A percentile compares a stretch with the other conserved stretches of the same genome.
These are phyloP conservation scores for Physaria fendleri DNA, from an alignment of 345 rosid genomes.

Conservation along the genomic window DNA sequence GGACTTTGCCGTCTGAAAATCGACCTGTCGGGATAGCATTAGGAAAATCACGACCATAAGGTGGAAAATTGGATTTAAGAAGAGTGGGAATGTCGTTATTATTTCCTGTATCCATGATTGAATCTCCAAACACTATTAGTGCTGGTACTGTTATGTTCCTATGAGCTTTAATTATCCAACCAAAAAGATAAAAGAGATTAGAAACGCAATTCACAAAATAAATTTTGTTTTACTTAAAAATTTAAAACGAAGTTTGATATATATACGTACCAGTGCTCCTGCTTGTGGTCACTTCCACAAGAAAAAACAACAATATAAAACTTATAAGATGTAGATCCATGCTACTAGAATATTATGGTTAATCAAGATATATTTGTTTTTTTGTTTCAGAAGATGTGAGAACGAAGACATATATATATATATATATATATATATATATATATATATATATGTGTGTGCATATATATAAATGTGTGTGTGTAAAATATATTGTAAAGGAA, in stretches of 20 bases:
- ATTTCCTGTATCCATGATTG: slow-evolving; percentile 28
- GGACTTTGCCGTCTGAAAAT: slow-evolving; percentile 26
- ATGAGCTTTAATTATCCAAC: not conserved
- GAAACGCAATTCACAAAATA: not conserved
- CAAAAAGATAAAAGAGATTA: not conserved
- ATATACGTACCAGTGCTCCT: slow-evolving; percentile 14
- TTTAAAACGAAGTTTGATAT: not conserved
- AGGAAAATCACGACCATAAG: slow-evolving; percentile 21
- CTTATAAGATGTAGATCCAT: slow-evolving; percentile 5
- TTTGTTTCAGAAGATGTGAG: slow-evolving; percentile 5
- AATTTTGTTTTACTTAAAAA: not conserved
- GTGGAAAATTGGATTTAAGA: slow-evolving; percentile 8
- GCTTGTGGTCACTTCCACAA: not conserved
- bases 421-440: not conserved
- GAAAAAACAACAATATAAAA: not conserved
- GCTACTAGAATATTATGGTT: not conserved
- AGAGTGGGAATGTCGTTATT: slow-evolving; percentile 21
- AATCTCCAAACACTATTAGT: slow-evolving; percentile 29
- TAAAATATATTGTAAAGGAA: not conserved
- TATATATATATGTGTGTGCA: too few relatives aligned
- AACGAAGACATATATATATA: not conserved
- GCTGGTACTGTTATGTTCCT: slow-evolving; percentile 12
- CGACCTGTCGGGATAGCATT: slow-evolving; percentile 17
- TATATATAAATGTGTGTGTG: too few relatives aligned
- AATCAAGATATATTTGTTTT: not conserved